Evolutionary conservation across 2,329 filamentous ascomycete species (phyloP).

Genomic region (Pyrenophora tritici-repentis): DNA sequence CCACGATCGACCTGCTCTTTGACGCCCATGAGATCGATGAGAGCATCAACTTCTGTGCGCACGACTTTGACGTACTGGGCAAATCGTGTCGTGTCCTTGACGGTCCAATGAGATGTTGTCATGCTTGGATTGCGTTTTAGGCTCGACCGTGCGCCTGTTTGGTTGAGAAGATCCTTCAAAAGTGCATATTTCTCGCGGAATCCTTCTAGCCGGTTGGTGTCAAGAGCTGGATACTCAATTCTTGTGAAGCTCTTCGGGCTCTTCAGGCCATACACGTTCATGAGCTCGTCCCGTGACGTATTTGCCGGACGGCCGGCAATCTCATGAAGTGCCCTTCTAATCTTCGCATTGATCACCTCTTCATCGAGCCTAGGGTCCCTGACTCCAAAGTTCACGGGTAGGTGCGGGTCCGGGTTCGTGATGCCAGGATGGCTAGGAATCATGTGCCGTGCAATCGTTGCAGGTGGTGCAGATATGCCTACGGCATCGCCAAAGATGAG

Average conservation of each 20-base stretch:
- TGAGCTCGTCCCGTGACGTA: conserved; percentile 49
- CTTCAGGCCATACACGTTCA: conserved; percentile 54
- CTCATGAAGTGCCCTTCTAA: conserved; percentile 50
- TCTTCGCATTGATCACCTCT: conserved; percentile 41
- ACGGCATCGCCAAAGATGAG: conserved; percentile 56
- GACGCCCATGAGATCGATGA: conserved; percentile 51
- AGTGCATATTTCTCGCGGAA: conserved; percentile 53
- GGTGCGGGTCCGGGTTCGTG: conserved; percentile 52
- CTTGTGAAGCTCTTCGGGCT: conserved; percentile 48
- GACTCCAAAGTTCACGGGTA: conserved; percentile 52
- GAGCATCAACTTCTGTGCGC: conserved; percentile 50
- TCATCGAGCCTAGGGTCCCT: conserved; percentile 52
- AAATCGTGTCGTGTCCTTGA: conserved; percentile 50
- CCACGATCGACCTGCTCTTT: conserved; percentile 52
- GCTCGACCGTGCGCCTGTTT: conserved; percentile 40
- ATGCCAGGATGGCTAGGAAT: conserved; percentile 51
- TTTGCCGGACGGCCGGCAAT: conserved; percentile 52
- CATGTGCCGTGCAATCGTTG: conserved; percentile 50
- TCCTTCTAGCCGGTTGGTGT: conserved; percentile 51
- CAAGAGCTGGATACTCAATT: conserved; percentile 49
- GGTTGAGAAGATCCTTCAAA: conserved; percentile 46
- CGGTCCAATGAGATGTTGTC: conserved; percentile 48
- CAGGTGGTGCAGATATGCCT: conserved; percentile 52
- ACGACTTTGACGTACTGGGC: conserved; percentile 49
- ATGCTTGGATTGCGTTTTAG: conserved; percentile 45